Percentiles rank a stretch among this genome's conserved stretches.
Conservation (phyloP, 2,329 filamentous ascomycete species). For the Arthrocladium fulminans region DNA sequence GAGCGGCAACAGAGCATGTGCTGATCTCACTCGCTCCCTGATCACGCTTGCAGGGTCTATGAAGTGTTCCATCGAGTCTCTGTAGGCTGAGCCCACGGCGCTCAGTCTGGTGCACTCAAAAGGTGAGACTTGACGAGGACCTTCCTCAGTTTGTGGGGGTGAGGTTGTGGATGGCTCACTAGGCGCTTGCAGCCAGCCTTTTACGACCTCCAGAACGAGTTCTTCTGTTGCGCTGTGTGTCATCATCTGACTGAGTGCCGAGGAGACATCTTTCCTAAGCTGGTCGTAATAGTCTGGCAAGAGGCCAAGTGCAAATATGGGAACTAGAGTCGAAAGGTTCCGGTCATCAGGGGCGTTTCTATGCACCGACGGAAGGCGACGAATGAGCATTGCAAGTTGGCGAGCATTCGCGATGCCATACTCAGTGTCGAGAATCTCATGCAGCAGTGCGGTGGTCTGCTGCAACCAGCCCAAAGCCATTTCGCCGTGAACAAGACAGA, state of each 20-base stretch:
- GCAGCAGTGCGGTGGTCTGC: constrained; percentile 54
- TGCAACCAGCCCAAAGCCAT: constrained; percentile 33
- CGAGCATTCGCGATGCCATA: constrained; percentile 68
- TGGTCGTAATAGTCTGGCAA: constrained; percentile 77
- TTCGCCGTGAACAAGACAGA: constrained; percentile 53
- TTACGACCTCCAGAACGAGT: constrained; percentile 60
- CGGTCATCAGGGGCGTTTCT: constrained; percentile 48
- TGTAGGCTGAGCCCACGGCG: constrained; percentile 36
- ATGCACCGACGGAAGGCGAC: constrained; percentile 63
- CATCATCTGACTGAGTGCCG: constrained; percentile 65
- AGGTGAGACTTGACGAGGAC: constrained; percentile 46
- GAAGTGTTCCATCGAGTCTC: neutral
- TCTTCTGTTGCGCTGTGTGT: constrained; percentile 64
- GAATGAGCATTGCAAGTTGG: constrained; percentile 73
- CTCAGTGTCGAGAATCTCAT: constrained; percentile 70
- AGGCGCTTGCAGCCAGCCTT: constrained; percentile 59
- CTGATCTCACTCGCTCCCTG: constrained; percentile 44
- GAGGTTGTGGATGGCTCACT: neutral
- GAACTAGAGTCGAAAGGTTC: constrained; percentile 64
- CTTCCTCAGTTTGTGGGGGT: neutral
- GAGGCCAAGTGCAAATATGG: constrained; percentile 79
- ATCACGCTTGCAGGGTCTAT: neutral
- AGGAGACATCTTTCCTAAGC: constrained; percentile 75
- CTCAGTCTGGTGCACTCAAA: constrained; percentile 77
- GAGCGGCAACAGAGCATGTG: constrained; percentile 12